A percentile compares a stretch with the other conserved stretches of the same genome.
Evolutionary conservation across 2,329 filamentous ascomycete species (phyloP).

Genomic region (Sphaerostilbella broomeana): DNA sequence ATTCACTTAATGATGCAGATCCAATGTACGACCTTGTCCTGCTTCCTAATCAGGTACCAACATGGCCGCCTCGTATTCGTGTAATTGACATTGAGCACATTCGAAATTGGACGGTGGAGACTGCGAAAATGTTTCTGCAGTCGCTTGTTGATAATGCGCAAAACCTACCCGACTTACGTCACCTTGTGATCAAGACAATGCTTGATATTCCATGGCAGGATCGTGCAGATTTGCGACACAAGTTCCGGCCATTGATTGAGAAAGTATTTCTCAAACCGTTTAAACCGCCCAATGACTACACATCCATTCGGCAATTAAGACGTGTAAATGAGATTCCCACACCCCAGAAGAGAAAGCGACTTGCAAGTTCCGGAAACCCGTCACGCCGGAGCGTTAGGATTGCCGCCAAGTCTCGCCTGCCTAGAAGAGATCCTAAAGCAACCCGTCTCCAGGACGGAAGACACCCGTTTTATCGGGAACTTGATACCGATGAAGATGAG

Average conservation of each 20-base stretch:
- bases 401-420: conserved; percentile 18
- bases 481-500: conserved; percentile 40
- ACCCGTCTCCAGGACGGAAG: conserved; percentile 15
- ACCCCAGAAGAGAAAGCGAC: conserved; percentile 17
- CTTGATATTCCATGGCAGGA: conserved; percentile 77
- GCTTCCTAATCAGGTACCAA: conserved; percentile 57
- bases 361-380: conserved; percentile 18
- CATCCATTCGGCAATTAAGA: conserved; percentile 19
- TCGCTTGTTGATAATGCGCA: conserved; percentile 69
- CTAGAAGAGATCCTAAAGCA: conserved; percentile 16
- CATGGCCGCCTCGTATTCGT: conserved; percentile 69
- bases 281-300: conserved; percentile 31
- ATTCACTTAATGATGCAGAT: conserved; percentile 62
- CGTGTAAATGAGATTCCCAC: conserved; percentile 5
- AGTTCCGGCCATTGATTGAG: conserved; percentile 67
- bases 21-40: conserved; percentile 68
- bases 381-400: conserved; percentile 34
- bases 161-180: conserved; percentile 59
- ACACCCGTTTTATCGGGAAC: conserved; percentile 38
- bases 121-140: conserved; percentile 70
- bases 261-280: conserved; percentile 54
- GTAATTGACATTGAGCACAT: conserved; percentile 70
- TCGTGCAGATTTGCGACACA: conserved; percentile 69
- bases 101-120: conserved; percentile 62
- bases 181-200: conserved; percentile 67